A percentile compares a stretch with the other conserved stretches of the same genome.
Evolutionary conservation across 169 alveolate genomes (phyloP).

Genomic region (Eimeria necatrix): DNA sequence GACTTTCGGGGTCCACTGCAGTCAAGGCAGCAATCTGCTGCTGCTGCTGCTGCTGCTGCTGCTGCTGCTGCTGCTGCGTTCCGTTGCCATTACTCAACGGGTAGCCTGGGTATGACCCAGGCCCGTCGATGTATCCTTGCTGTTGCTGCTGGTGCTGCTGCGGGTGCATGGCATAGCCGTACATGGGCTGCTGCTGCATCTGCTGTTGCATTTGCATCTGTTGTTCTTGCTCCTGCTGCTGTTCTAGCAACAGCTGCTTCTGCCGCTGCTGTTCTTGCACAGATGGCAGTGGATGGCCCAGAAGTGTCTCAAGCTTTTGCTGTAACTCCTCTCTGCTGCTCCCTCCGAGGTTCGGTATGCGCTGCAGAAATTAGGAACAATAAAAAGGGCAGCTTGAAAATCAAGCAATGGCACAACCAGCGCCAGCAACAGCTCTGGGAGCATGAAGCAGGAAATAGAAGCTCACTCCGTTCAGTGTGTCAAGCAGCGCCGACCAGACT

Average conservation of each 20-base stretch:
- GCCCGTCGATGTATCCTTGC: background rate
- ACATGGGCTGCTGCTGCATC: slow-evolving; percentile 46
- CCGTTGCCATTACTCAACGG: slow-evolving; percentile 4
- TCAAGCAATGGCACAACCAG: background rate
- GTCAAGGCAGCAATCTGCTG: slow-evolving; percentile 17
- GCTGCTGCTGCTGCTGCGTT: slow-evolving; percentile 15
- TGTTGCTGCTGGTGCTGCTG: slow-evolving; percentile 66
- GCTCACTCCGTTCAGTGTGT: background rate
- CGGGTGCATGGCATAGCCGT: slow-evolving; percentile 37
- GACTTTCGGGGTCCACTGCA: slow-evolving; percentile 58
- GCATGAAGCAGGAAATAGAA: background rate
- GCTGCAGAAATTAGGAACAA: slow-evolving; percentile 25
- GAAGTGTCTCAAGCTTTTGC: slow-evolving; percentile 31
- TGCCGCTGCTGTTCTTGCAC: slow-evolving; percentile 19
- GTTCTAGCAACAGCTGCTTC: background rate
- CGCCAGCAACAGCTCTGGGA: slow-evolving; percentile 21
- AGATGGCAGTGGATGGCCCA: slow-evolving; percentile 69
- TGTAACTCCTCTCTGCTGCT: slow-evolving; percentile 30
- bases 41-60: slow-evolving; percentile 46
- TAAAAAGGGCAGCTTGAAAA: background rate
- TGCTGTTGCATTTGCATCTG: background rate
- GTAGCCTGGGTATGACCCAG: slow-evolving; percentile 3
- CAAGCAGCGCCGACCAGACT: slow-evolving; percentile 1
- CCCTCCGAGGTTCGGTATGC: background rate
- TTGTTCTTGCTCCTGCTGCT: slow-evolving; percentile 2